Evolutionary conservation across 1,284 basidiomycete species (phyloP), one percentile per base, ranked within the genome.

Genomic region (Ceratobasidium sp.): DNA sequence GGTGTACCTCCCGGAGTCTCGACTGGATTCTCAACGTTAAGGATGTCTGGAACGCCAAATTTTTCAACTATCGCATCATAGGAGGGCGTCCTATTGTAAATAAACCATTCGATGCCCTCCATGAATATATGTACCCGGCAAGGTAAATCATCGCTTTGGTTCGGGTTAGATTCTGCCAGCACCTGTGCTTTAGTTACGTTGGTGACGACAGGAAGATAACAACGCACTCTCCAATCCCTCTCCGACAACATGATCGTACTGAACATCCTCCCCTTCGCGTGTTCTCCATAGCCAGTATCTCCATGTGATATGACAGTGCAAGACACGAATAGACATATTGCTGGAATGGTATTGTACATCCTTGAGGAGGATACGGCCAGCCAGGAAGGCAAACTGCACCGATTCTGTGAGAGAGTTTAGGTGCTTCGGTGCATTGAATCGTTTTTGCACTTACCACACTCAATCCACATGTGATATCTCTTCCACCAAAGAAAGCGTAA

Each of bases 361-460:
- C 85, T 95, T 95, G 82, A 97, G 89, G 18, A 96, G 88, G 75
- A 98, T 92, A 80, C 95, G 88, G 20, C 97, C 97, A 1, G 93
- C 91, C 33, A 97, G 86, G n/a, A 96, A 87, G 1, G 96, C 96
- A 84, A 98, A 91, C 83, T 97, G 95, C 53, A 97, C 89, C n/a
- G 95, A 94, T 23, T 95, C 94, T 94, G 81, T 10, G 20, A 23
- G 9, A 53, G 5, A 53, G 33, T 6, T 42, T 23, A 66, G 10
- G 7, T 33, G 12, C 55, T 61, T 61, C 44, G 70, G 42, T 39
- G 3, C 13, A 0, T 26, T 53, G 10, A 40, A 26, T 15, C 7
- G 51, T 58, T 44, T 28, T 5, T 53, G 72, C 64, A 84, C 89
- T 79, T 81, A 92, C 95, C 93, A 79, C 95, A 90, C 82, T 93